A percentile compares a stretch with the other conserved stretches of the same genome.
Evolutionary conservation across 495 filamentous ascomycete species (phyloP).

Genomic region (Xylaria grammica): DNA sequence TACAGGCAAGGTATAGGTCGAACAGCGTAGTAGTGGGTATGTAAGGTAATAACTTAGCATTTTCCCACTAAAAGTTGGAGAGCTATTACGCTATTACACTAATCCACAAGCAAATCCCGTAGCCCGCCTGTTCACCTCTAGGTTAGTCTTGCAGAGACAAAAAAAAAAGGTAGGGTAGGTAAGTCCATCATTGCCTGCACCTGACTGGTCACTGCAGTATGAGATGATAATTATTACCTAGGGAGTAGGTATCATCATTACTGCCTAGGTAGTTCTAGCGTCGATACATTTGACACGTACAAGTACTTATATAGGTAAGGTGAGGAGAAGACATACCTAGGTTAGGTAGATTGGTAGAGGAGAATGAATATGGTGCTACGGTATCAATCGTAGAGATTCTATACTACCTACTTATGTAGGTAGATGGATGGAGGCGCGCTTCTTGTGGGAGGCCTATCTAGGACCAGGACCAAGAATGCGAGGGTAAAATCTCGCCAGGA

Average conservation of each 20-base stretch:
- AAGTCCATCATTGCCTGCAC: background rate
- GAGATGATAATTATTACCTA: slow-evolving; percentile 3
- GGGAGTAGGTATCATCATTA: slow-evolving; percentile 4
- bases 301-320: background rate
- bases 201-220: background rate
- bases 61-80: no score
- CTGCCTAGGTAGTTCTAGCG: background rate
- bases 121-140: no score
- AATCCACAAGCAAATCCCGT: no score
- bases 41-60: no score
- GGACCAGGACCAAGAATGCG: slow-evolving; percentile 6
- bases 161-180: background rate
- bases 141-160: background rate
- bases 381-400: background rate
- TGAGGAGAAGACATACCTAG: background rate
- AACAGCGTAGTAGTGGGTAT: no score
- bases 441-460: background rate
- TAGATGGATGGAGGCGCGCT: background rate
- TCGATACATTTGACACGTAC: background rate
- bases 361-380: background rate
- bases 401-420: no score
- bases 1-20: no score
- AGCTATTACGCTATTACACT: no score
- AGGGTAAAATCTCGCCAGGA: background rate
- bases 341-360: background rate